A percentile compares a stretch with the other conserved stretches of the same genome.
Conservation (phyloP, 768 basidiomycete genomes). For the Agrocybe pediades region DNA sequence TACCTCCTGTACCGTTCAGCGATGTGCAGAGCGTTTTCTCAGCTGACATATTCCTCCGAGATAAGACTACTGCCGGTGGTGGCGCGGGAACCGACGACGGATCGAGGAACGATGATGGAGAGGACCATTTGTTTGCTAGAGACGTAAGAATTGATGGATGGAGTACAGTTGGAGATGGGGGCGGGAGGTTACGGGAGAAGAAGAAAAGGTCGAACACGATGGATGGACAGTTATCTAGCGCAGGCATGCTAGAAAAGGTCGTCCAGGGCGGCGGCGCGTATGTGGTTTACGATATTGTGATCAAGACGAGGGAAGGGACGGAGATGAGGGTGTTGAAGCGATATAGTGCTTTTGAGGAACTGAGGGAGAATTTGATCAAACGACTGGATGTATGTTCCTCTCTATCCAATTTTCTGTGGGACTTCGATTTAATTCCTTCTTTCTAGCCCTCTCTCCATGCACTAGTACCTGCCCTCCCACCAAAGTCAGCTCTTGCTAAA, state of each 20-base stretch:
- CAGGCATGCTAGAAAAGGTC: conserved; percentile 8
- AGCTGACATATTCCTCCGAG: conserved; percentile 69
- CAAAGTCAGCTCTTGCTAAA: conserved; percentile 67
- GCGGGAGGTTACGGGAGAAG: conserved; percentile 7
- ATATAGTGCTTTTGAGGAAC: conserved; percentile 64
- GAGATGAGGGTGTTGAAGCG: conserved; percentile 67
- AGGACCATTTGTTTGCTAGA: conserved; percentile 58
- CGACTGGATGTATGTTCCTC: conserved; percentile 50
- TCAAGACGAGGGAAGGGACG: conserved; percentile 67
- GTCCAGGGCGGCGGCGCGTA: conserved; percentile 55
- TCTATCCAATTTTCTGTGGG: neutral
- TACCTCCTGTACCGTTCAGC: conserved; percentile 37
- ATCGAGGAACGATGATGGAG: conserved; percentile 11
- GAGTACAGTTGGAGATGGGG: conserved; percentile 70
- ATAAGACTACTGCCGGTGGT: conserved; percentile 45
- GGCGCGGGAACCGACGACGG: neutral
- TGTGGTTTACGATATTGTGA: conserved; percentile 69
- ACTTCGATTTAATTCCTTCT: neutral
- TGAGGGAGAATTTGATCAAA: conserved; percentile 47
- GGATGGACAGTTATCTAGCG: conserved; percentile 1
- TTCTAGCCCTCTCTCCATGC: conserved; percentile 43
- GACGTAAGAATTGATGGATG: conserved; percentile 70
- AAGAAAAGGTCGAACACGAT: neutral
- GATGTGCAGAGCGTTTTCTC: conserved; percentile 46
- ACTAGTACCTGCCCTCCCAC: conserved; percentile 61